Base-by-base conservation (phyloP, 108 stramenopile genomes). In the Chaetoceros tenuissimus region DNA sequence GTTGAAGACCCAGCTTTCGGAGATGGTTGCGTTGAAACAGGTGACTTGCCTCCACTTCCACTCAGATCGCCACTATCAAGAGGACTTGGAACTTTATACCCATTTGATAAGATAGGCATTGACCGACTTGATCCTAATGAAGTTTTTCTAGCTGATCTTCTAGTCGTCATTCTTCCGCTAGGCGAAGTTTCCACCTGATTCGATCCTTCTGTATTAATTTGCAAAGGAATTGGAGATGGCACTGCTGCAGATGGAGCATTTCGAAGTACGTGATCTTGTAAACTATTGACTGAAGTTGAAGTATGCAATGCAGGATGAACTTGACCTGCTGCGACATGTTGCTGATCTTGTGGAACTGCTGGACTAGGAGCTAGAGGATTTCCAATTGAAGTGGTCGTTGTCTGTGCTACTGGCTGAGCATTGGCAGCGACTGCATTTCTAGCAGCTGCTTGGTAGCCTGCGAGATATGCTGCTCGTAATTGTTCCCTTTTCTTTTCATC, bases 381-480 rank as follows among this genome's bases (percentile, higher is more conserved):
- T 69, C 22, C 47, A 52, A 26, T n/a, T 13, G 34, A 10, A 5
- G 34, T 40, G 8, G 34, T 51, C 25, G 49, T 51, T 16, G 49
- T 51, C 25, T 5, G 5, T 26, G 49, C 16, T 8, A 5, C 49
- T 10, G 24, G 16, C 16, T 5, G 49, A 8, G 49, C 8, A 25
- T 16, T 16, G 16, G 8, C 23, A 51, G 53, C 53, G 24, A 26
- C 5, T 5, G 53, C 53, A 26, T 22, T 26, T 3, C 24, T 25
- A 26, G 75, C 75, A 0, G 86, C 90, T 44, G 85, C 87, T 20
- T 78, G 64, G 75, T 88, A 92, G 48, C 90, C 90, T 7, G 90
- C 90, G 24, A 92, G 55, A 26, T 92, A 92, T 87, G 88, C 88
- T 51, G 83, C 80, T 44, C 82, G 77, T 46, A 92, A 65, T 50